Conservation (phyloP, 805 yeast species). For the Saccharomycopsis malanga region DNA sequence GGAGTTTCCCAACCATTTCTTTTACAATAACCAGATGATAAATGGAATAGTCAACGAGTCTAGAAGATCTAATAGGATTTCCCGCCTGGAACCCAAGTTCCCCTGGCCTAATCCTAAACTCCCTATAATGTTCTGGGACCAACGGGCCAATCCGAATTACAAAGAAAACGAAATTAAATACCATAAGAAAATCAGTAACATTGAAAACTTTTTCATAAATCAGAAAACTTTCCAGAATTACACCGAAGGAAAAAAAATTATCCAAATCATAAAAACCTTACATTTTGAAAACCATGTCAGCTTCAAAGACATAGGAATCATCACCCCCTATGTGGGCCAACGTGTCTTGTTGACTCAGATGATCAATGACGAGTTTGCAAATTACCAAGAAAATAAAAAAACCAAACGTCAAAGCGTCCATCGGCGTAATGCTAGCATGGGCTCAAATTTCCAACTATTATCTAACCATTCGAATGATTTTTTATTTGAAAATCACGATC, state of each 20-base stretch:
- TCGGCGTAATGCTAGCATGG: not conserved
- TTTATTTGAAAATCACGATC: constrained; percentile 21
- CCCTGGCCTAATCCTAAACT: constrained; percentile 47
- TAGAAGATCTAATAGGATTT: too few relatives aligned
- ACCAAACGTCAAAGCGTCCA: not conserved
- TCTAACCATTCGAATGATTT: constrained; percentile 12
- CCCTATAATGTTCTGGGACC: constrained; percentile 57
- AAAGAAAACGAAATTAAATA: constrained; percentile 51
- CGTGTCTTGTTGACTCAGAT: constrained; percentile 27
- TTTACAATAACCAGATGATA: constrained; percentile 53
- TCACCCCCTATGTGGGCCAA: constrained; percentile 60
- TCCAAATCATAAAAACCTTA: constrained; percentile 35
- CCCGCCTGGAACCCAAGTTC: too few relatives aligned
- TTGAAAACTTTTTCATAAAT: constrained; percentile 21
- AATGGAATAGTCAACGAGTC: constrained; percentile 35
- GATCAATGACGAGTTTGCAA: constrained; percentile 15
- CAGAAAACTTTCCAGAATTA: constrained; percentile 20
- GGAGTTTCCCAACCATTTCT: constrained; percentile 53
- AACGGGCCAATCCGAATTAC: constrained; percentile 29
- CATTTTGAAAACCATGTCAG: constrained; percentile 38
- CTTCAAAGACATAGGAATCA: constrained; percentile 49
- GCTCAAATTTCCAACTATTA: constrained; percentile 4
- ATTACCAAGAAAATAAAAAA: not conserved
- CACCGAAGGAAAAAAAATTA: constrained; percentile 12
- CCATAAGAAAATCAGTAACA: constrained; percentile 24